Evolutionary conservation across 2,329 filamentous ascomycete genomes (phyloP).

Genomic region (Cordyceps tenuipes): DNA sequence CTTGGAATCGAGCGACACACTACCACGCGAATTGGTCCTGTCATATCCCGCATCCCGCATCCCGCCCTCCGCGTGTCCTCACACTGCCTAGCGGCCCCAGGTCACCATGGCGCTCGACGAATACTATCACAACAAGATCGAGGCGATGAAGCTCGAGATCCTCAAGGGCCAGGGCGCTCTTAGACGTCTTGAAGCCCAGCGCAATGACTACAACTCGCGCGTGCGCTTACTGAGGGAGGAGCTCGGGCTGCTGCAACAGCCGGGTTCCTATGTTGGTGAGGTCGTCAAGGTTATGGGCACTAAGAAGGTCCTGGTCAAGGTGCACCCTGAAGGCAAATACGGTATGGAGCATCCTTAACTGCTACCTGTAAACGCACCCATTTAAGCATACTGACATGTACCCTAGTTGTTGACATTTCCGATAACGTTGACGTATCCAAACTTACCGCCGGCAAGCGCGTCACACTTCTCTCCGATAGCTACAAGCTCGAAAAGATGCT

Average conservation of each 20-base stretch:
- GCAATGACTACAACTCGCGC: conserved; percentile 98
- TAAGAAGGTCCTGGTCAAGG: conserved; percentile 98
- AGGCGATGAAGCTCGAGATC: conserved; percentile 99
- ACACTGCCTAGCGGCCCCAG: conserved; percentile 13
- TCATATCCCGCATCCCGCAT: neutral
- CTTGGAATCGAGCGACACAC: neutral
- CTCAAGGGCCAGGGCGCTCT: conserved; percentile 96
- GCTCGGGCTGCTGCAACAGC: conserved; percentile 90
- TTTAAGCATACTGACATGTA: conserved; percentile 5
- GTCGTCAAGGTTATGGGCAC: conserved; percentile 99
- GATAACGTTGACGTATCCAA: conserved; percentile 92
- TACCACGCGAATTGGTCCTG: conserved; percentile 5
- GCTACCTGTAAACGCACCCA: neutral
- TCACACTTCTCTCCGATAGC: conserved; percentile 90
- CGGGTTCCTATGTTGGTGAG: conserved; percentile 95
- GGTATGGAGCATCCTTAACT: conserved; percentile 46
- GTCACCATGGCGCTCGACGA: conserved; percentile 92
- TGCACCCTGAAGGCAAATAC: conserved; percentile 99
- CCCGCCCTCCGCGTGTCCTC: neutral
- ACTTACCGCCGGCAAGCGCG: conserved; percentile 94
- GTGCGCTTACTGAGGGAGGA: conserved; percentile 92
- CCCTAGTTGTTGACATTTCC: conserved; percentile 82
- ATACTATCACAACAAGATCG: conserved; percentile 99
- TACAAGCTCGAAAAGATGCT: conserved; percentile 99
- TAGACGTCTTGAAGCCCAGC: conserved; percentile 89